A percentile compares a stretch with the other conserved stretches of the same genome.
phyloP scores from a whole-genome alignment of 352 stramenopile genomes.

The Globisporangium spiculum region DNA sequence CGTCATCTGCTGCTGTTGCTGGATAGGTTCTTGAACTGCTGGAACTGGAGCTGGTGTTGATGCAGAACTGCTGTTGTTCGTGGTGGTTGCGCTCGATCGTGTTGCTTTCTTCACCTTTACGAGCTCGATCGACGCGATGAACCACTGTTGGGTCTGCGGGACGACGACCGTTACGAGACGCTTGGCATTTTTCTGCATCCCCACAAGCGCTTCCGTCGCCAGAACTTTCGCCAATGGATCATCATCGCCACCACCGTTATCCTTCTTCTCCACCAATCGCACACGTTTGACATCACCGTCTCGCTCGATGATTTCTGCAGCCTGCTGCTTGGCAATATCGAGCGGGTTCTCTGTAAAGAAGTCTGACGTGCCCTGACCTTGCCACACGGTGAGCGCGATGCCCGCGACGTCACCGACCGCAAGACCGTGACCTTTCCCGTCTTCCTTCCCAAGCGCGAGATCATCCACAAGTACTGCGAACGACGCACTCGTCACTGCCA shows the following conservation, averaged over 20 bases:
- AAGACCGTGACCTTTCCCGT: conserved; percentile 29
- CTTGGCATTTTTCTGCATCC: conserved; percentile 63
- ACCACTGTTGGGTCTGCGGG: conserved; percentile 45
- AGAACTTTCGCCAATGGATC: conserved; percentile 38
- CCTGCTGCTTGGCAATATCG: conserved; percentile 34
- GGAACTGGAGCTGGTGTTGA: background rate
- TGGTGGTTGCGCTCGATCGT: conserved; percentile 14
- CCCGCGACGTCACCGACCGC: conserved; percentile 46
- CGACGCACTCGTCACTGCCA: conserved; percentile 21
- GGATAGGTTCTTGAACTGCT: background rate
- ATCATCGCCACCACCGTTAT: background rate
- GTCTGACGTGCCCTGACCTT: conserved; percentile 19
- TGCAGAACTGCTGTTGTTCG: background rate
- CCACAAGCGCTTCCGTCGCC: conserved; percentile 40
- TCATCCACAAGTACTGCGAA: conserved; percentile 39
- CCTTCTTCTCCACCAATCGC: conserved; percentile 27
- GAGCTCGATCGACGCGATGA: conserved; percentile 67
- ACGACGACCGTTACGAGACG: conserved; percentile 54
- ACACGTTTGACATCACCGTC: conserved; percentile 46
- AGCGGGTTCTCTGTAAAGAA: conserved; percentile 63
- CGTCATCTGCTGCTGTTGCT: conserved; percentile 20
- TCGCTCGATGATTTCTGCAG: conserved; percentile 23
- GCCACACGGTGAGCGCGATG: conserved; percentile 50
- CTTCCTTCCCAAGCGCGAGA: conserved; percentile 40
- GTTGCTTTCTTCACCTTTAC: conserved; percentile 77